phyloP scores from a whole-genome alignment of 208 protist genomes.

The Phytomonas serpens region DNA sequence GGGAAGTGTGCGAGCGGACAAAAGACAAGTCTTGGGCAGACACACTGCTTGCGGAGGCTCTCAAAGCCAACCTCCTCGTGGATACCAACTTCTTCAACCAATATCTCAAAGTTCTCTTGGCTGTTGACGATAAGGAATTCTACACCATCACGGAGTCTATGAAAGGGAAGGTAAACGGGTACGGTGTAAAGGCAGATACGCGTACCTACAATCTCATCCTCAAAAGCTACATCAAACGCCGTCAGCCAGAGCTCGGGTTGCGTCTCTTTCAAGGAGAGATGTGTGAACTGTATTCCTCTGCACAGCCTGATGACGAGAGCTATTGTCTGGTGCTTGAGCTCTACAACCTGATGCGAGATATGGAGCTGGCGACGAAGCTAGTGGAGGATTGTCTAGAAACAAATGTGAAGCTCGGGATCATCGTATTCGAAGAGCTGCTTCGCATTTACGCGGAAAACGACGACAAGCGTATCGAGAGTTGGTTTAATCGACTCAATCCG shows the following conservation, averaged over 20 bases:
- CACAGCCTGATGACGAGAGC: constrained; percentile 50
- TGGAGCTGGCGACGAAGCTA: constrained; percentile 20
- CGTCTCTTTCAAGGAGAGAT: constrained; percentile 13
- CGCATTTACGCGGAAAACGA: constrained; percentile 30
- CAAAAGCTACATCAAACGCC: constrained; percentile 23
- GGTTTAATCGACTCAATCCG: constrained; percentile 40
- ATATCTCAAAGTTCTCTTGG: constrained; percentile 67
- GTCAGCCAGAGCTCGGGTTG: constrained; percentile 17
- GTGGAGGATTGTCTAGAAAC: constrained; percentile 17
- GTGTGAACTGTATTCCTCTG: constrained; percentile 26
- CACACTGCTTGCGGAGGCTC: constrained; percentile 45
- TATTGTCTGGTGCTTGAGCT: constrained; percentile 63
- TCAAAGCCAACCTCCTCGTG: constrained; percentile 23
- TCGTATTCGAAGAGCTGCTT: neutral
- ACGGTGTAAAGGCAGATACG: constrained; percentile 47
- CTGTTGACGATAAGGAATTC: constrained; percentile 12
- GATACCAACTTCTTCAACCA: constrained; percentile 62
- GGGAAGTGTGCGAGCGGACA: constrained; percentile 34
- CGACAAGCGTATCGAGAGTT: constrained; percentile 31
- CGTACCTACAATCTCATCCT: constrained; percentile 73
- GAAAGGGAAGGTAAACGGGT: constrained; percentile 26
- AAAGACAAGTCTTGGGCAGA: constrained; percentile 39
- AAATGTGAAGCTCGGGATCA: constrained; percentile 10
- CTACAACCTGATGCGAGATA: constrained; percentile 21
- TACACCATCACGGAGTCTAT: neutral